Percentiles rank a stretch among this genome's conserved stretches.
phyloP scores from a whole-genome alignment of 1,139 yeast genomes.

The Debaryomyces udenii region DNA sequence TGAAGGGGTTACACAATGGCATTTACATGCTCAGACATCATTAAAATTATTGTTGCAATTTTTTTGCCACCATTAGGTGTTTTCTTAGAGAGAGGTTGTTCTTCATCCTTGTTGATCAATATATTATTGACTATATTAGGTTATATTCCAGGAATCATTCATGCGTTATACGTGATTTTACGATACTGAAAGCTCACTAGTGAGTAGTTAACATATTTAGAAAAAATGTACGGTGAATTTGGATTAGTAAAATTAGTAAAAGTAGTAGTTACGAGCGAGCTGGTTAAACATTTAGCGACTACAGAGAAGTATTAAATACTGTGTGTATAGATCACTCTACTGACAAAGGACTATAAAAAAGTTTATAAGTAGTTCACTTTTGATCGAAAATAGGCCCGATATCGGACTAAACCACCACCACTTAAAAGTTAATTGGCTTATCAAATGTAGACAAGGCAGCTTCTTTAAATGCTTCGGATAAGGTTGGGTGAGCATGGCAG shows the following conservation, averaged over 20 bases:
- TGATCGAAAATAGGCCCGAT: not conserved
- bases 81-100: constrained; percentile 68
- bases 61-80: constrained; percentile 78
- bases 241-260: not conserved
- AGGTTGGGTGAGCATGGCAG: constrained; percentile 98
- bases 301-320: not conserved
- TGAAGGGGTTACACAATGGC: constrained; percentile 38
- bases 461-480: constrained; percentile 97
- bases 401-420: not conserved
- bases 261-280: not conserved
- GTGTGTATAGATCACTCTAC: no score
- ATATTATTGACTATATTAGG: constrained; percentile 64
- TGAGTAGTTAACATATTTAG: not conserved
- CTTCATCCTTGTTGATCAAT: constrained; percentile 57
- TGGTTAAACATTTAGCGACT: not conserved
- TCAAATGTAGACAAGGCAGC: constrained; percentile 93
- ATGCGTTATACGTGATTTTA: constrained; percentile 61
- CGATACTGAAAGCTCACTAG: constrained; percentile 33
- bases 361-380: constrained; percentile 4
- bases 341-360: not conserved
- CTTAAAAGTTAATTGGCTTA: constrained; percentile 82
- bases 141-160: constrained; percentile 66
- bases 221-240: not conserved
- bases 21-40: constrained; percentile 55
- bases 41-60: constrained; percentile 64